Evolutionary conservation across 768 basidiomycete species (phyloP), one percentile per base, ranked within the genome.

Genomic region (Leucocoprinus sp.): DNA sequence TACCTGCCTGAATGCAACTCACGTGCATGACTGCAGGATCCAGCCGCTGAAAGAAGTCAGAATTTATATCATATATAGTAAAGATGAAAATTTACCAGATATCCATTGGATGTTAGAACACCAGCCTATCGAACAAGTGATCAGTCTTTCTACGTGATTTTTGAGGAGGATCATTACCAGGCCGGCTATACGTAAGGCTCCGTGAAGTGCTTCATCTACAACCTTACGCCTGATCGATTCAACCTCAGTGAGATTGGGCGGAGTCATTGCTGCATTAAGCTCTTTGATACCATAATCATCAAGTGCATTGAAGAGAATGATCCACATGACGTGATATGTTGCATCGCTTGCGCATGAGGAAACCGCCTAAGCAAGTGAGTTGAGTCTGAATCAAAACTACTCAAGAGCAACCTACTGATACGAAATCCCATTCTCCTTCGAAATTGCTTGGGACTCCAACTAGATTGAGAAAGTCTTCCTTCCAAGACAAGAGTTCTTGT

Each of bases 281-380:
- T 93, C 90, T 50, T 78, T 78, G 47, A 95, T 70, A 8, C 90
- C 90, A 57, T 76, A 91, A 47, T 93, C 90, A 48, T 89, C 83
- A 51, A 95, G 63, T 1, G 91, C 90, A 51, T 73, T 80, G 61
- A 86, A 84, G 3, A 92, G 63, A 33, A 82, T 77, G 49, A 93
- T 80, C 90, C 89, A 95, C 78, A 93, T 84, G 54, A 85, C 78
- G 64, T 96, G 92, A 59, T 87, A 93, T 22, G 85, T 89, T 22
- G 88, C 86, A 58, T 93, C 87, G 57, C 84, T 88, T 15, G 85
- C 84, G 53, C 85, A 85, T 67, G 68, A 69, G 39, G 68, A 69
- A 24, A 72, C 71, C 34, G 70, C 71, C 72, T 77, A 50, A 26
- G 5, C 12, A 23, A 26, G 12, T 36, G 45, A 45, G 31, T 31